Base-by-base conservation (phyloP, 2,329 filamentous ascomycete species). In the Lithohypha guttulata region DNA sequence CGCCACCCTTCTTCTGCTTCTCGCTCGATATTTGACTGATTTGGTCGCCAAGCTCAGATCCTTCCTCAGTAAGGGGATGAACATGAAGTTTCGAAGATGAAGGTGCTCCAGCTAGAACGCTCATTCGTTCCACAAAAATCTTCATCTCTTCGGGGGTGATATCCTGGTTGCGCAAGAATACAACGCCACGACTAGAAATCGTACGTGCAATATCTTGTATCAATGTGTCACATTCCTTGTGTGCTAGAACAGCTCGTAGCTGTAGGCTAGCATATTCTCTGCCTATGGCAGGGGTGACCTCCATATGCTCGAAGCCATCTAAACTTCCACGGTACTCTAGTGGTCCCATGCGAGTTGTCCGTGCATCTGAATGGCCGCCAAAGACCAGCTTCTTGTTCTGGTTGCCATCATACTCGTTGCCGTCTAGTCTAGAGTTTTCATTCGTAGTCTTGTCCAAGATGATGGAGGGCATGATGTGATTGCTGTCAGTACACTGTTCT, bases 111-210 rank as follows among this genome's bases (percentile, higher is more conserved):
- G 69, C 65, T 7, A 80, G 61, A 49, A 73, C 61, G 6, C 78
- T 77, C 2, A 82, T 64, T 1, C 68, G 65, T 9, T 75, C 64
- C 22, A 73, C 72, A 0, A 84, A 64, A 39, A 76, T 62, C 59
- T 84, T 84, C 51, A 81, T 77, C 2, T 78, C 65, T 1, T 75
- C 72, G 52, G 79, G 70, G 46, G 67, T 69, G 25, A 81, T 58
- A 50, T 75, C 61, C 47, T 84, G 79, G 20, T 71, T 68, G 14
- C 77, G 71, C 60, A 83, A 80, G 61, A 82, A 81, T 21, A 82
- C 77, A 3, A 83, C 79, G 7, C 78, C 78, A 0, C 79, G 71
- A 43, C 75, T 71, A 1, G 78, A 81, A 47, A 83, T 71, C 1
- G 74, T 80, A 44, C 82, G 76, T 20, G 77, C 79, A 0, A 84